Percentiles rank a stretch among this genome's conserved stretches.
These are phyloP conservation scores for Camellia sinensis DNA, from an alignment of 148 eudicot genomes.

Conservation along the genomic window DNA sequence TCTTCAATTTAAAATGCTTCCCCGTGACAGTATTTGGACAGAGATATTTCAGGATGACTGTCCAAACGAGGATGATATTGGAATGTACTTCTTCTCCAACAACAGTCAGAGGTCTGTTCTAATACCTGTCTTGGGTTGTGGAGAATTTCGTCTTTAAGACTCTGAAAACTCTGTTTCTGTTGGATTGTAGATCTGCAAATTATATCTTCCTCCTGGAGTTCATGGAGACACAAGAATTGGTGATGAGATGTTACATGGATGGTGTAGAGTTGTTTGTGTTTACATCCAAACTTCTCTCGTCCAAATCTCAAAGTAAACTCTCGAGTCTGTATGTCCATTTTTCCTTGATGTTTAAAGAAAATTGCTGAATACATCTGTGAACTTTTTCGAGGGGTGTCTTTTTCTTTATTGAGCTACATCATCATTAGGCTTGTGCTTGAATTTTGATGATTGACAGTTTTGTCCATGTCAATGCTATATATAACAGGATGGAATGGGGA, in stretches of 20 bases:
- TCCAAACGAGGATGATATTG: constrained; percentile 59
- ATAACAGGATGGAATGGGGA: constrained; percentile 27
- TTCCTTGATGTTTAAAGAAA: background rate
- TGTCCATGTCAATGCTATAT: background rate
- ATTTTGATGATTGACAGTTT: background rate
- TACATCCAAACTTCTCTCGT: constrained; percentile 48
- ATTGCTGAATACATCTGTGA: too few species aligned
- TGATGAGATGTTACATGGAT: constrained; percentile 39
- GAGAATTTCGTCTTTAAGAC: constrained; percentile 1
- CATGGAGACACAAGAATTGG: constrained; percentile 31
- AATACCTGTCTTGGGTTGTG: background rate
- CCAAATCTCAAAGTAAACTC: constrained; percentile 48
- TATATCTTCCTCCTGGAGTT: constrained; percentile 39
- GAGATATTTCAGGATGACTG: constrained; percentile 39
- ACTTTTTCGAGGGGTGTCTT: too few species aligned
- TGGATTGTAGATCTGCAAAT: constrained; percentile 31
- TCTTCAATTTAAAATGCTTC: constrained; percentile 47
- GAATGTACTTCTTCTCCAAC: constrained; percentile 55
- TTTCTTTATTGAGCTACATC: too few species aligned
- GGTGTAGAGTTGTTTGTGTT: constrained; percentile 55
- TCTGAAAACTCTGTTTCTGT: constrained; percentile 8
- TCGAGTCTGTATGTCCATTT: background rate
- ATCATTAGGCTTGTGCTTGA: background rate
- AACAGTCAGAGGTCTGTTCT: constrained; percentile 34
- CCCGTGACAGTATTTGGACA: constrained; percentile 30